Evolutionary conservation across 2,329 filamentous ascomycete species (phyloP).

Genomic region (Claviceps paspali): DNA sequence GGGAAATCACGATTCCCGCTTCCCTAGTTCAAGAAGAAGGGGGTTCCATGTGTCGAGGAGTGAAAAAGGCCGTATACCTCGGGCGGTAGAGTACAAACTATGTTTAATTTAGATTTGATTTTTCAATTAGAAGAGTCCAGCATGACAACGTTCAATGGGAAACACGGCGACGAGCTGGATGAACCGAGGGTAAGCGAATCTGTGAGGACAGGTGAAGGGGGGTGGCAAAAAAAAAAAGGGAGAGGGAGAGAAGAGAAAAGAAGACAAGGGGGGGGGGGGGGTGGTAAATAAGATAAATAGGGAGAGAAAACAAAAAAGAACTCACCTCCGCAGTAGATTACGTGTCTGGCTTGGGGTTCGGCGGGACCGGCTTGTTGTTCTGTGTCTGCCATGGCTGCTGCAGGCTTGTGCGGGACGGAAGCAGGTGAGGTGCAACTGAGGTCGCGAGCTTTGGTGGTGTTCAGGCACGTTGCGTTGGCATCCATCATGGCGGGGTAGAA

Average conservation of each 20-base stretch:
- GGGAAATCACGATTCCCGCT: too few species aligned
- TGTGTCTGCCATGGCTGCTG: conserved; percentile 36
- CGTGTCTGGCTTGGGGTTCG: conserved; percentile 35
- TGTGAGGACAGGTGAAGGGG: too few species aligned
- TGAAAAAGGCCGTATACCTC: conserved; percentile 31
- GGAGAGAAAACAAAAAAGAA: conserved; percentile 3
- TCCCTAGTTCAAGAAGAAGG: too few species aligned
- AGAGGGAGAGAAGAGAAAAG: neutral
- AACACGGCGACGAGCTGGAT: too few species aligned
- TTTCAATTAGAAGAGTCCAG: too few species aligned
- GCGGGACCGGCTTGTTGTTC: conserved; percentile 28
- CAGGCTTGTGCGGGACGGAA: conserved; percentile 9
- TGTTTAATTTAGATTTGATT: too few species aligned
- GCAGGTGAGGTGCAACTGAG: conserved; percentile 7
- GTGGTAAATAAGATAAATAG: neutral
- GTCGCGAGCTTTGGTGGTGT: conserved; percentile 15
- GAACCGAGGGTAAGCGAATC: too few species aligned
- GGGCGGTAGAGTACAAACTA: conserved; percentile 50
- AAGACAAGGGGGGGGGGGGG: neutral
- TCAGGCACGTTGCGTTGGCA: conserved; percentile 10
- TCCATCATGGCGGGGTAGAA: neutral
- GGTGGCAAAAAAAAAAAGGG: too few species aligned
- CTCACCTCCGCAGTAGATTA: conserved; percentile 45
- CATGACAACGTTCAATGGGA: too few species aligned
- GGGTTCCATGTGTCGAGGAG: too few species aligned